A percentile compares a stretch with the other conserved stretches of the same genome.
Conservation (phyloP, 75 land plant genomes). For the Ceratopteris richardii region DNA sequence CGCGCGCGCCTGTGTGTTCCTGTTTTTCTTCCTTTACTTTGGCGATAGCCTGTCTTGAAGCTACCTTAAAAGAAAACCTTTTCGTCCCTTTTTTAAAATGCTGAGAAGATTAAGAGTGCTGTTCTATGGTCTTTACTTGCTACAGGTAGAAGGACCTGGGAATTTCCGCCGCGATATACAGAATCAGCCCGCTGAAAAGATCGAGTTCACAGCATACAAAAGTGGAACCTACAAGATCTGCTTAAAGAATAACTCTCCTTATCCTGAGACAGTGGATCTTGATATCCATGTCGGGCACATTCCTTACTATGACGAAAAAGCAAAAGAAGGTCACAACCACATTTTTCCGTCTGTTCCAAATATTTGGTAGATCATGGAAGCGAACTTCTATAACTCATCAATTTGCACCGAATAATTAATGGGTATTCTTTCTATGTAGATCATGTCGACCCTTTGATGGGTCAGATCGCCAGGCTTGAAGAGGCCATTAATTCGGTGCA, state of each 20-base stretch:
- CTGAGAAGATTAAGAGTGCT: no score
- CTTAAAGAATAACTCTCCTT: slow-evolving; percentile 69
- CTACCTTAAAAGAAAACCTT: no score
- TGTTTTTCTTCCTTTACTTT: no score
- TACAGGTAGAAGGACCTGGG: slow-evolving; percentile 1
- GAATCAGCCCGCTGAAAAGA: slow-evolving; percentile 56
- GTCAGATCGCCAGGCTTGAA: slow-evolving; percentile 66
- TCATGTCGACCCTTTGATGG: slow-evolving; percentile 65
- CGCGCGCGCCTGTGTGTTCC: no score
- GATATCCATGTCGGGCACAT: slow-evolving; percentile 73
- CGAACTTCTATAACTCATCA: no score
- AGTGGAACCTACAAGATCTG: slow-evolving; percentile 75
- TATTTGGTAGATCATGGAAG: no score
- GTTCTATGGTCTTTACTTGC: no score
- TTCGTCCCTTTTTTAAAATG: no score
- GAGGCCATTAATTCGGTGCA: slow-evolving; percentile 78
- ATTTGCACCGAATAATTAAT: no score
- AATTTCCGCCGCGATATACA: slow-evolving; percentile 6
- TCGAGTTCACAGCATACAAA: slow-evolving; percentile 48
- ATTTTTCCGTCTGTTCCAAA: no score
- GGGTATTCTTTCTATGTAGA: slow-evolving; percentile 62
- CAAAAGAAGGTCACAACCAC: slow-evolving; percentile 60
- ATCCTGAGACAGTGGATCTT: slow-evolving; percentile 81
- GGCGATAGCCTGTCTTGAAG: no score
- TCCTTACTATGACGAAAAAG: slow-evolving; percentile 53